Percentiles rank a stretch among this genome's conserved stretches.
These are phyloP conservation scores for Kokia cookei DNA, from an alignment of 441 rosid species.

Conservation along the genomic window DNA sequence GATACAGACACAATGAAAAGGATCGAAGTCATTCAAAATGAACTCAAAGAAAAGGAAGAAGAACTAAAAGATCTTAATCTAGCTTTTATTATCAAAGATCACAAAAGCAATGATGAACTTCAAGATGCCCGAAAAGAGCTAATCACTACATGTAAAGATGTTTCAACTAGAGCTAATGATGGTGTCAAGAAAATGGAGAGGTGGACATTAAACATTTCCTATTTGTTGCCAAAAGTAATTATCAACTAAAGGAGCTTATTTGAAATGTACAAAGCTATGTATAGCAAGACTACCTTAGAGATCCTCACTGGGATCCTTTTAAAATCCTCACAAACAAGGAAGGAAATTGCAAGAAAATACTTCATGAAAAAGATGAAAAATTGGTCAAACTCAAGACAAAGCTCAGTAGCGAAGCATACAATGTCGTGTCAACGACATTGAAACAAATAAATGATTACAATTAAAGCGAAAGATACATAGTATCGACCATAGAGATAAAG, in stretches of 20 bases:
- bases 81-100: constrained; percentile 37
- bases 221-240: constrained; percentile 29
- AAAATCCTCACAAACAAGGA: constrained; percentile 24
- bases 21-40: constrained; percentile 28
- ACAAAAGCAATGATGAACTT: constrained; percentile 46
- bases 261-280: constrained; percentile 29
- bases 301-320: constrained; percentile 55
- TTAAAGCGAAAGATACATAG: constrained; percentile 43
- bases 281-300: constrained; percentile 38
- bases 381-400: constrained; percentile 26
- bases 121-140: constrained; percentile 60
- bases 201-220: constrained; percentile 36
- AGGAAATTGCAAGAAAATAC: constrained; percentile 29
- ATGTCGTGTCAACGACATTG: constrained; percentile 32
- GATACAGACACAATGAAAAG: constrained; percentile 27
- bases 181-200: constrained; percentile 58
- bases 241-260: constrained; percentile 16
- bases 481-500: not conserved
- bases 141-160: constrained; percentile 18
- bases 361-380: constrained; percentile 41
- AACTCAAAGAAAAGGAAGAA: constrained; percentile 47
- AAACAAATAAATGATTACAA: constrained; percentile 41
- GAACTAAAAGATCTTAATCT: constrained; percentile 30
- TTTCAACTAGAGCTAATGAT: constrained; percentile 11
- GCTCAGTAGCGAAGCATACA: constrained; percentile 25